phyloP scores from a whole-genome alignment of 2,329 filamentous ascomycete genomes.

The Penicillium sp. region DNA sequence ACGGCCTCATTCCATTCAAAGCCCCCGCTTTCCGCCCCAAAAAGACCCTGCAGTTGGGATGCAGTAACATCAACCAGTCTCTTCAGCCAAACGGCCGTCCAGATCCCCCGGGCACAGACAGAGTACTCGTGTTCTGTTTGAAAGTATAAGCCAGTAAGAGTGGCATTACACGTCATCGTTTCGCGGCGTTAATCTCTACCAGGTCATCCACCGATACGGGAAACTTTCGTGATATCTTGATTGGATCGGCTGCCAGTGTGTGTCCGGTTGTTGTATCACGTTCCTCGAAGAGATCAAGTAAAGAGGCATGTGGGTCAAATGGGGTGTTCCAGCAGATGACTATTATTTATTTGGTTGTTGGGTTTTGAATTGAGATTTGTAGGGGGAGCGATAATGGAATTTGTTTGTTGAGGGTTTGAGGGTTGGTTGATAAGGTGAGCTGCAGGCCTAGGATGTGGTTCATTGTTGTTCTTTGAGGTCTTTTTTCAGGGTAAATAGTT shows the following conservation, averaged over 20 bases:
- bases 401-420: neutral
- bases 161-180: conserved; percentile 23
- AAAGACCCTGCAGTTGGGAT: conserved; percentile 22
- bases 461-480: neutral
- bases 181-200: conserved; percentile 23
- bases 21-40: conserved; percentile 19
- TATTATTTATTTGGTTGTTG: conserved; percentile 23
- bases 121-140: conserved; percentile 31
- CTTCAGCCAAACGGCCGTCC: conserved; percentile 38
- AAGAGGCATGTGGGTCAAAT: conserved; percentile 33
- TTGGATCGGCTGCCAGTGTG: conserved; percentile 27
- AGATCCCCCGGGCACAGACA: conserved; percentile 33
- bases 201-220: conserved; percentile 32
- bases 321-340: conserved; percentile 41
- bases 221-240: conserved; percentile 36
- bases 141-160: conserved; percentile 28
- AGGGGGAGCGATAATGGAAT: neutral
- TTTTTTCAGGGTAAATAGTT: neutral
- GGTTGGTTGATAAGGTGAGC: neutral
- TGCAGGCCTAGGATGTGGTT: neutral
- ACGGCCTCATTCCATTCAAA: conserved; percentile 26
- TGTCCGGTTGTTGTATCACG: conserved; percentile 22
- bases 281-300: conserved; percentile 31
- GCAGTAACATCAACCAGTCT: conserved; percentile 22
- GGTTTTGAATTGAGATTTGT: neutral